Evolutionary conservation across 2,329 filamentous ascomycete genomes (phyloP).

Genomic region (Pseudogymnoascus pannorum): DNA sequence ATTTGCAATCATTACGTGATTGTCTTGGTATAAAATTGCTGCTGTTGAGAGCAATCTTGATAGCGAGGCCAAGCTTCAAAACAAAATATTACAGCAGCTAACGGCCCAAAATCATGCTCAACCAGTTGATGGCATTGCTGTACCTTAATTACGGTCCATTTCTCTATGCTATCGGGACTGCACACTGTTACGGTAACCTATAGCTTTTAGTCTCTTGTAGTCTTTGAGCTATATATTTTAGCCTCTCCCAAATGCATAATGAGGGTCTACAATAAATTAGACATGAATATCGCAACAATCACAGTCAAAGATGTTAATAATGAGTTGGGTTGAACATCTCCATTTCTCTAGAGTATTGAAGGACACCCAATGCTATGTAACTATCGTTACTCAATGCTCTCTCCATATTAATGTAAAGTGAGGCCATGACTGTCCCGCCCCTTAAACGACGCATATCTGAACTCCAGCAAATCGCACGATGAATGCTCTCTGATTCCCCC

Average conservation of each 20-base stretch:
- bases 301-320: background rate
- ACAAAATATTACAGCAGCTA: background rate
- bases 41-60: background rate
- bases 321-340: background rate
- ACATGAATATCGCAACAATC: background rate
- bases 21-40: background rate
- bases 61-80: background rate
- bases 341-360: background rate
- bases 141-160: background rate
- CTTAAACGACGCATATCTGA: background rate
- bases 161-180: background rate
- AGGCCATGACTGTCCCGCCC: background rate
- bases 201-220: background rate
- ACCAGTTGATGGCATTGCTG: background rate
- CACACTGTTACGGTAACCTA: background rate
- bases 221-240: background rate
- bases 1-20: conserved; percentile 1
- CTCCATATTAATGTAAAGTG: background rate
- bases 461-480: background rate
- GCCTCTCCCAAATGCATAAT: background rate
- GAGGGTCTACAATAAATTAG: background rate
- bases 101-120: background rate
- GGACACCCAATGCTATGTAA: background rate
- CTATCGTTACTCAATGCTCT: background rate
- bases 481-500: background rate